phyloP scores from a whole-genome alignment of 139 green algal species.

The Chlamydomonas sphaeroides region DNA sequence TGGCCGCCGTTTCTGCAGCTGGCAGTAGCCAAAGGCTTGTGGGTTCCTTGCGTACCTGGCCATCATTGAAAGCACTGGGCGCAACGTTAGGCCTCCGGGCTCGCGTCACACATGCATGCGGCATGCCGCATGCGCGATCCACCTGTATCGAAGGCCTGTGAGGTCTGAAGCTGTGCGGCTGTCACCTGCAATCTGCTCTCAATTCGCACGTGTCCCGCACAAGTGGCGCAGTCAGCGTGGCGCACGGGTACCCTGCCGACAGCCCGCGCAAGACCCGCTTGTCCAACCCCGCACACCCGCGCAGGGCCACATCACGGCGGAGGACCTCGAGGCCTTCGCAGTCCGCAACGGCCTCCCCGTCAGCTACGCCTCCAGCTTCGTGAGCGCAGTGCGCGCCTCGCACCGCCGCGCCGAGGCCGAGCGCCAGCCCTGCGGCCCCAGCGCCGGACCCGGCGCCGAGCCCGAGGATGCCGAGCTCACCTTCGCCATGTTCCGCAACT shows the following conservation, averaged over 20 bases:
- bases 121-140: background rate
- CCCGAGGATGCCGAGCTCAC: constrained; percentile 1
- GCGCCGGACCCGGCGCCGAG: background rate
- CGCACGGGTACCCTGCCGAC: no score
- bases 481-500: constrained; percentile 53
- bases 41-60: background rate
- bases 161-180: no score
- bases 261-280: no score
- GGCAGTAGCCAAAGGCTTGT: background rate
- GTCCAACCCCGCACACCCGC: no score
- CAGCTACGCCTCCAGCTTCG: constrained; percentile 10
- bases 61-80: no score
- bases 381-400: background rate
- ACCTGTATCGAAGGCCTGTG: no score
- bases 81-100: background rate
- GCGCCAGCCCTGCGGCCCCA: background rate
- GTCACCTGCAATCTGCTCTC: background rate
- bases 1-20: background rate
- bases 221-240: background rate
- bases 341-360: constrained; percentile 2
- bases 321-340: constrained; percentile 33
- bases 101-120: background rate
- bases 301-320: constrained; percentile 40
- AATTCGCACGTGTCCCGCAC: background rate
- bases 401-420: background rate